These are phyloP conservation scores for Kurtzmaniella fragi DNA, from an alignment of 805 yeast genomes.

Conservation along the genomic window DNA sequence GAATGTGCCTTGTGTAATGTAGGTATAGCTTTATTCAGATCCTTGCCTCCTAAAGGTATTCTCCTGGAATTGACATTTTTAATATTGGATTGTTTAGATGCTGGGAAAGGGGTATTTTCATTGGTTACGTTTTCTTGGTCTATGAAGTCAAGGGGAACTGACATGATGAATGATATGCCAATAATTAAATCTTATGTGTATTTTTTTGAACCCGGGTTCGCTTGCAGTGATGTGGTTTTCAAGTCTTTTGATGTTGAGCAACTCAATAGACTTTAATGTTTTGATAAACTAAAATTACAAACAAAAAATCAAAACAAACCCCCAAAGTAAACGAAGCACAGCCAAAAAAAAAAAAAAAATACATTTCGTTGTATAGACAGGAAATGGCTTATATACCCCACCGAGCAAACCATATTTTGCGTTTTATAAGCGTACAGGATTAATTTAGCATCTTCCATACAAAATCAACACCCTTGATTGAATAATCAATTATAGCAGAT, in stretches of 20 bases:
- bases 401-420: no score
- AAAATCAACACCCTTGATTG: no score
- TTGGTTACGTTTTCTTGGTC: slow-evolving; percentile 4
- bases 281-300: background rate
- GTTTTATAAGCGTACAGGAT: no score
- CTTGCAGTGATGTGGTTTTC: no score
- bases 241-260: background rate
- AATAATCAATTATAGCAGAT: background rate
- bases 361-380: no score
- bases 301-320: background rate
- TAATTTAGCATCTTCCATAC: no score
- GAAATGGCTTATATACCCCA: no score
- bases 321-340: background rate
- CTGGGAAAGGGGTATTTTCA: slow-evolving; percentile 3
- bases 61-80: slow-evolving; percentile 11
- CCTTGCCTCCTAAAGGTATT: slow-evolving; percentile 38
- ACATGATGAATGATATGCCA: background rate
- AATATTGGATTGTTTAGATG: slow-evolving; percentile 3
- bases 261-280: background rate
- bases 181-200: no score
- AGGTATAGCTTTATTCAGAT: slow-evolving; percentile 24
- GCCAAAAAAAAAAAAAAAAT: background rate
- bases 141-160: slow-evolving; percentile 1
- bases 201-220: no score
- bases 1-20: slow-evolving; percentile 28